Evolutionary conservation across 225 moss, liverwort and hornwort species (phyloP).

Genomic region (Polytrichum formosum): DNA sequence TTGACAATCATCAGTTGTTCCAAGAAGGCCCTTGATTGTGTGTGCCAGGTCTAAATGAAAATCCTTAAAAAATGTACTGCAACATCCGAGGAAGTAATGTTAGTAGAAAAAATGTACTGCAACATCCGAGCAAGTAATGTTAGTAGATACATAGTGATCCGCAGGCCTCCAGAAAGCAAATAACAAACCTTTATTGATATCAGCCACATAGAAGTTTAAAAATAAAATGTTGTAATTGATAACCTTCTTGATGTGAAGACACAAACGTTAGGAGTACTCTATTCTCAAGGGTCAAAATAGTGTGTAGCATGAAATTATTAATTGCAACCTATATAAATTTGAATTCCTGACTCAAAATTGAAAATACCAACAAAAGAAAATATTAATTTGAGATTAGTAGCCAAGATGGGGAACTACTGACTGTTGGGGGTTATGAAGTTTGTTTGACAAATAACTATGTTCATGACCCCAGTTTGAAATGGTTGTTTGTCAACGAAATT

Average conservation of each 20-base stretch:
- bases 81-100: slow-evolving; percentile 8
- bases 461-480: not conserved
- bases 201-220: too few relatives aligned
- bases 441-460: not conserved
- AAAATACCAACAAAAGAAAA: not conserved
- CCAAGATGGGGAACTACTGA: not conserved
- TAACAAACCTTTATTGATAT: not conserved
- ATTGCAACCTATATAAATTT: too few relatives aligned
- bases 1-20: slow-evolving; percentile 39
- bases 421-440: not conserved
- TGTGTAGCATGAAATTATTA: too few relatives aligned
- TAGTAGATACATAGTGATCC: not conserved
- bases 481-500: not conserved
- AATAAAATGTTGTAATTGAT: not conserved
- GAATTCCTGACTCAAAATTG: too few relatives aligned
- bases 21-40: slow-evolving; percentile 70
- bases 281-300: not conserved
- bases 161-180: not conserved
- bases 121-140: slow-evolving; percentile 9
- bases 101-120: slow-evolving; percentile 71
- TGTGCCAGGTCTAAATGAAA: slow-evolving; percentile 72
- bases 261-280: not conserved
- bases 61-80: slow-evolving; percentile 84
- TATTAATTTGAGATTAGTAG: not conserved
- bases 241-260: not conserved